Evolutionary conservation across 2,329 filamentous ascomycete species (phyloP).

Genomic region (Monosporascus sp.): DNA sequence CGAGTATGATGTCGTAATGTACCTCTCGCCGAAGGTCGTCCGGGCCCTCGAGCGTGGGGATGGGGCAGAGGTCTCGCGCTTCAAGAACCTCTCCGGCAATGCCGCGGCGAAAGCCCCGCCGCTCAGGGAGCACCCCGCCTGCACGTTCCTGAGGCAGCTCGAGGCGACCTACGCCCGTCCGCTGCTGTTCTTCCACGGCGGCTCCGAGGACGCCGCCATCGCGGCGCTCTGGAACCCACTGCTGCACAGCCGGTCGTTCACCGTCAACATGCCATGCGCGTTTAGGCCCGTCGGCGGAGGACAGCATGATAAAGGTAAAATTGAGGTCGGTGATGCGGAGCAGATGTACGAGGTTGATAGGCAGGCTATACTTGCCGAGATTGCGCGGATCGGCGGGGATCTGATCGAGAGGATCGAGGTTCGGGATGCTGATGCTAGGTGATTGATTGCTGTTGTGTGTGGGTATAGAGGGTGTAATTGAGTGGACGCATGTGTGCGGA

Average conservation of each 20-base stretch:
- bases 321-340: constrained; percentile 23
- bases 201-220: constrained; percentile 48
- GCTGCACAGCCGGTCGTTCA: constrained; percentile 55
- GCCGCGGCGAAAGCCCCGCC: constrained; percentile 34
- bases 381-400: constrained; percentile 61
- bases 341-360: constrained; percentile 59
- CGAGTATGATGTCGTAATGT: constrained; percentile 85
- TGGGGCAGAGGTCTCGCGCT: constrained; percentile 43
- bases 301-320: constrained; percentile 14
- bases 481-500: too few relatives aligned
- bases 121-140: constrained; percentile 54
- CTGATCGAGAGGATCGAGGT: constrained; percentile 64
- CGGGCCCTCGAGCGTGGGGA: constrained; percentile 33
- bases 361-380: constrained; percentile 63
- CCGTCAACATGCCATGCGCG: constrained; percentile 64
- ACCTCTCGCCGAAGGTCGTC: constrained; percentile 54
- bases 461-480: too few relatives aligned
- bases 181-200: constrained; percentile 75
- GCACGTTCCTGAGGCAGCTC: constrained; percentile 63
- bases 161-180: constrained; percentile 59
- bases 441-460: too few relatives aligned
- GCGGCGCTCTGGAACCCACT: constrained; percentile 55
- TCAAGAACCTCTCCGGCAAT: constrained; percentile 72
- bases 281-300: constrained; percentile 43
- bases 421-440: constrained; percentile 12